Evolutionary conservation across 345 rosid genomes (phyloP).

Genomic region (Euclidium syriacum): DNA sequence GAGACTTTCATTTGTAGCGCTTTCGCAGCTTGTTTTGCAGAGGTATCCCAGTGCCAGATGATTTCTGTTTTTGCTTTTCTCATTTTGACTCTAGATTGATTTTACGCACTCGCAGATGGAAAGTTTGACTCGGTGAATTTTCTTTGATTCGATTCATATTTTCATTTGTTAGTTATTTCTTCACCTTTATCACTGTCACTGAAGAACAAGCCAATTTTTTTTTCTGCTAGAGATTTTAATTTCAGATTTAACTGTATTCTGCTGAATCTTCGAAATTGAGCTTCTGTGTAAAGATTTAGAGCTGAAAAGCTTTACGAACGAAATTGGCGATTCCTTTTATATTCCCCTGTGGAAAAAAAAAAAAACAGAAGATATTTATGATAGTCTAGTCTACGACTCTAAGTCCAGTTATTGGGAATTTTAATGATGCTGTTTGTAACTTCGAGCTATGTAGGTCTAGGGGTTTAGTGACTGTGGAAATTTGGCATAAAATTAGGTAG

Average conservation of each 20-base stretch:
- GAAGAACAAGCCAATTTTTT: not conserved
- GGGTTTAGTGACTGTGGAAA: not conserved
- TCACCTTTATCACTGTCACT: not conserved
- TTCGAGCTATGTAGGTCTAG: not conserved
- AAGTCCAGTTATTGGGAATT: not conserved
- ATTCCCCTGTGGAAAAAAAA: not conserved
- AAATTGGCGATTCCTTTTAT: not conserved
- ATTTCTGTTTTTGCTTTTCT: not conserved
- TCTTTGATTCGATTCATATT: not conserved
- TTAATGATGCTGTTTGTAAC: not conserved
- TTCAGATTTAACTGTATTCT: not conserved
- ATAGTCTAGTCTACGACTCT: constrained; percentile 11
- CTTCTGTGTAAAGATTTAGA: not conserved
- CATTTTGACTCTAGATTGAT: not conserved
- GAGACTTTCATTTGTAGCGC: constrained; percentile 90
- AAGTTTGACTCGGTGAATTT: not conserved
- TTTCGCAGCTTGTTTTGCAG: constrained; percentile 97
- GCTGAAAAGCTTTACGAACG: not conserved
- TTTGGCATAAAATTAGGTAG: not conserved
- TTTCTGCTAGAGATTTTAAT: not conserved
- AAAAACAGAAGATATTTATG: not conserved
- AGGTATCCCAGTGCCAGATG: constrained; percentile 40
- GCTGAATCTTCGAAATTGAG: not conserved
- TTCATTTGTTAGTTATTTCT: not conserved
- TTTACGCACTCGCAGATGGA: not conserved